Evolutionary conservation across 768 basidiomycete species (phyloP), one percentile per base, ranked within the genome.

Genomic region (Auriscalpium vulgare): DNA sequence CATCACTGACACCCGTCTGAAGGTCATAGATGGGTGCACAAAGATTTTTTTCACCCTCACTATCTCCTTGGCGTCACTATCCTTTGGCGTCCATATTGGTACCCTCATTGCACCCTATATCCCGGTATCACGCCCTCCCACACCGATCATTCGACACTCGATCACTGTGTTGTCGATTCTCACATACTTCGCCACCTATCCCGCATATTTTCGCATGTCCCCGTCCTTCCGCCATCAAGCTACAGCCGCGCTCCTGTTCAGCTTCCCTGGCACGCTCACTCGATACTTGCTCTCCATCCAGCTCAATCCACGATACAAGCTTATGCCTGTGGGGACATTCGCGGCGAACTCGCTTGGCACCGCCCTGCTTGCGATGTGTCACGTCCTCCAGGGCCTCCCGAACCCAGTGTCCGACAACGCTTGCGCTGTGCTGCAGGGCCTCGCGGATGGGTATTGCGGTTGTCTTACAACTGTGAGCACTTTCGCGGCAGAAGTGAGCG

Each of bases 381-480:
- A 82, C 62, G 82, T 88, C 51, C 68, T 92, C 45, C 88, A 92
- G 67, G 79, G 82, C 55, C 72, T 73, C 10, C 59, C 70, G 21
- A 56, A 59, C 37, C 73, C 78, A 10, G 67, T 74, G 8, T 79
- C 85, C 1, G 66, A 70, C 19, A 71, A 76, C 56, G 75, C 80
- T 37, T 97, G 95, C 66, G 75, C 80, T 23, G 74, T 91, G 17
- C 69, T 97, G 44, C 86, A 90, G 65, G 95, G 92, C 1, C 71
- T 98, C 38, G 75, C 77, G 21, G 92, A 97, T 67, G 97, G 97
- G 8, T 97, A 92, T 66, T 97, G 95, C 67, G 97, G 94, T 10
- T 94, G 92, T 72, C 75, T 98, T 62, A 95, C 88, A 1, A 99
- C 97, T 1, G 80, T 99, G 62, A 92, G 89, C 68, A 98, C 95